A percentile compares a stretch with the other conserved stretches of the same genome.
These are phyloP conservation scores for Cladorrhinum sp. DNA, from an alignment of 2,329 filamentous ascomycete genomes.

Conservation along the genomic window DNA sequence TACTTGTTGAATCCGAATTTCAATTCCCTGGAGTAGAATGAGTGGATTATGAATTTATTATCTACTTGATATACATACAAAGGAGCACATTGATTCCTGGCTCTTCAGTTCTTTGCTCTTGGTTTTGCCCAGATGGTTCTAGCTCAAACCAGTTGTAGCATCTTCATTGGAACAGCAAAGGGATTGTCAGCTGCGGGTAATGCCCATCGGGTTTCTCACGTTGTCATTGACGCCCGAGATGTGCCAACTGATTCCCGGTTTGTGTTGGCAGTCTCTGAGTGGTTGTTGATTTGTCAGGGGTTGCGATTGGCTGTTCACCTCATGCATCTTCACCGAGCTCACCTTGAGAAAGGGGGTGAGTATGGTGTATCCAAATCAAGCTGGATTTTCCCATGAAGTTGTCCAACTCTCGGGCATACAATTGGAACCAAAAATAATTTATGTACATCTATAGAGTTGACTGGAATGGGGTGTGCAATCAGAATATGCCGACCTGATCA, in stretches of 20 bases:
- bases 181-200: not conserved
- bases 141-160: conserved; percentile 4
- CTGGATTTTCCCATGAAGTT: too few species aligned
- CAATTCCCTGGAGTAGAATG: not conserved
- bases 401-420: too few species aligned
- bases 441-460: too few species aligned
- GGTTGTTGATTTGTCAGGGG: not conserved
- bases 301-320: not conserved
- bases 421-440: too few species aligned
- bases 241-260: not conserved
- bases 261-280: not conserved
- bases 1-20: not conserved
- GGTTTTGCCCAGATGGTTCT: not conserved
- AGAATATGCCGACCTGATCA: too few species aligned
- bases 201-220: not conserved
- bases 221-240: conserved; percentile 6
- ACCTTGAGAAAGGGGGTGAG: not conserved
- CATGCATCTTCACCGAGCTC: not conserved
- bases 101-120: conserved; percentile 1
- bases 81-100: not conserved
- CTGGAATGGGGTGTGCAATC: too few species aligned
- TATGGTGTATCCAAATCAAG: too few species aligned
- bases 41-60: not conserved
- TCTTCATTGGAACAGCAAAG: conserved; percentile 2
- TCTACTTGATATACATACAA: not conserved